Evolutionary conservation across 352 stramenopile genomes (phyloP).

Genomic region (Globisporangium alternatum): DNA sequence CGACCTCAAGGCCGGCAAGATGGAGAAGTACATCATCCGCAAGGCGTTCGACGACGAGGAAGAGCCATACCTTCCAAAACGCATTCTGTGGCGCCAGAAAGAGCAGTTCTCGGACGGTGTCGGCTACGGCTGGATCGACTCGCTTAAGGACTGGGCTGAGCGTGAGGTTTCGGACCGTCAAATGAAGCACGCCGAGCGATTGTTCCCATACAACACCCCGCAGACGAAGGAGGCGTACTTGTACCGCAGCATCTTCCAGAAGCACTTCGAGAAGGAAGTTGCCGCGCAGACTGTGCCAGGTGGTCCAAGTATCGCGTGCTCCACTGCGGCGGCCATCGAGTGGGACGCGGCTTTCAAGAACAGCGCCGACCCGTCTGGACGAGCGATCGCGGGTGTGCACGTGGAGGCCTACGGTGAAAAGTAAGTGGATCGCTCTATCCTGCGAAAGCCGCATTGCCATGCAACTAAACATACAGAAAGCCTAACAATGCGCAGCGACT

Average conservation of each 20-base stretch:
- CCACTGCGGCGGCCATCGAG: conserved; percentile 95
- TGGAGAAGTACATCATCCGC: conserved; percentile 99
- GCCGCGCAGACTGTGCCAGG: conserved; percentile 96
- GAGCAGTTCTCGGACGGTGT: conserved; percentile 99
- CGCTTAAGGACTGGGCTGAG: conserved; percentile 94
- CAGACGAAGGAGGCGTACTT: conserved; percentile 97
- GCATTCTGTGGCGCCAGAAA: conserved; percentile 99
- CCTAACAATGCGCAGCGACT: not conserved
- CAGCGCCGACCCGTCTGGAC: conserved; percentile 93
- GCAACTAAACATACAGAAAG: not conserved
- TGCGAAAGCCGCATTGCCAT: not conserved
- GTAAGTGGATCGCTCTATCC: conserved; percentile 9
- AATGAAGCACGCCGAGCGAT: conserved; percentile 91
- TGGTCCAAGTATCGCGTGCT: conserved; percentile 98
- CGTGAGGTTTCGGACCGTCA: conserved; percentile 94
- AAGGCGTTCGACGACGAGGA: conserved; percentile 98
- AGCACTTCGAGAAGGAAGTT: conserved; percentile 96
- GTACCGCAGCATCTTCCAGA: conserved; percentile 97
- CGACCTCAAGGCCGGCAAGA: conserved; percentile 83
- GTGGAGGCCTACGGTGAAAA: conserved; percentile 87
- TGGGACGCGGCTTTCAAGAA: conserved; percentile 97
- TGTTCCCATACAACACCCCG: conserved; percentile 98
- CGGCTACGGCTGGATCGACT: conserved; percentile 99
- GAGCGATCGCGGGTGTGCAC: conserved; percentile 94
- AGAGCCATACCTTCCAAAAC: conserved; percentile 95